Percentiles rank a stretch among this genome's conserved stretches.
These are phyloP conservation scores for Ogataea ganodermae DNA, from an alignment of 805 yeast species.

Conservation along the genomic window DNA sequence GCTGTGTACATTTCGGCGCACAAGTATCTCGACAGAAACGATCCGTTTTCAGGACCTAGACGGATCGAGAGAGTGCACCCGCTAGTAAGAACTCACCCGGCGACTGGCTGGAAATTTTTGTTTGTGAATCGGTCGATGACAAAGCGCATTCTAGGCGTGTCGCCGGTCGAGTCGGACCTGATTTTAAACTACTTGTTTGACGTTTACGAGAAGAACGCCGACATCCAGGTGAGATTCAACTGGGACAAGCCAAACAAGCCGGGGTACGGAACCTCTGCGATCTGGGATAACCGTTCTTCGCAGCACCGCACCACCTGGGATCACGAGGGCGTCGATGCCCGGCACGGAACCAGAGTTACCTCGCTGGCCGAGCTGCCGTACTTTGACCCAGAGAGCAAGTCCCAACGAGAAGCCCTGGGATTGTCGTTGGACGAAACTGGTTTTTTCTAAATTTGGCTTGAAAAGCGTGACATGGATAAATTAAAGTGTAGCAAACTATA, in stretches of 20 bases:
- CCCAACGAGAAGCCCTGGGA: constrained; percentile 55
- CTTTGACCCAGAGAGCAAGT: constrained; percentile 49
- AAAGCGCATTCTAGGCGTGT: constrained; percentile 51
- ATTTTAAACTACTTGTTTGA: constrained; percentile 44
- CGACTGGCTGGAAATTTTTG: constrained; percentile 62
- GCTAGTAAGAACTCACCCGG: constrained; percentile 62
- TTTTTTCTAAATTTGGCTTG: too few relatives aligned
- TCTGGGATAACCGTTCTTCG: constrained; percentile 49
- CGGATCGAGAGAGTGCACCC: constrained; percentile 59
- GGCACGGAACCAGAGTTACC: constrained; percentile 56
- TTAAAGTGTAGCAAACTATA: too few relatives aligned
- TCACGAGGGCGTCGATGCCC: constrained; percentile 39
- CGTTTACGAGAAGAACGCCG: constrained; percentile 51
- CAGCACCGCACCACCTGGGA: constrained; percentile 48
- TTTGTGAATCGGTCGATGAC: constrained; percentile 55
- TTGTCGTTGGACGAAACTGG: constrained; percentile 9
- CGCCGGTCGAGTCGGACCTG: constrained; percentile 49
- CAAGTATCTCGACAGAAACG: constrained; percentile 38
- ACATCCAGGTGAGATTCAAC: constrained; percentile 54
- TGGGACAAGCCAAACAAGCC: constrained; percentile 40
- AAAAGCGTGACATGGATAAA: too few relatives aligned
- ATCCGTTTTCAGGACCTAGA: constrained; percentile 47
- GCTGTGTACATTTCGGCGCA: constrained; percentile 47
- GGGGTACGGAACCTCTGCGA: constrained; percentile 45
- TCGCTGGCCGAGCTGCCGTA: constrained; percentile 54